A percentile compares a stretch with the other conserved stretches of the same genome.
Conservation (phyloP, 139 green algal genomes). For the Ettlia oleoabundans region DNA sequence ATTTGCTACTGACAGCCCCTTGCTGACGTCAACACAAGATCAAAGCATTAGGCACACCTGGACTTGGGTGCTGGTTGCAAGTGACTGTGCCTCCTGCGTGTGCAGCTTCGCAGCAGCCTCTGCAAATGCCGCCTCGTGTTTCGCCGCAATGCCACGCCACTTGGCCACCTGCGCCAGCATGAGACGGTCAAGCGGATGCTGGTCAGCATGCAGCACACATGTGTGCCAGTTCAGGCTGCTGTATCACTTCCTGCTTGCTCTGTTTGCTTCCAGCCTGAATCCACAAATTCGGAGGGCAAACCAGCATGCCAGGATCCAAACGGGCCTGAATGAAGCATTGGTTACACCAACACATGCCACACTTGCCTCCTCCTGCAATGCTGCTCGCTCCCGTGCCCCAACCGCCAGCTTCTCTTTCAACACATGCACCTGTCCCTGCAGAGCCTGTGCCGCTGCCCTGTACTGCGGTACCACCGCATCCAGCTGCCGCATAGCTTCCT, state of each 20-base stretch:
- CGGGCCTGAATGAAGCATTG: too few relatives aligned
- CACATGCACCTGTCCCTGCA: conserved; percentile 39
- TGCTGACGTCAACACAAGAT: too few relatives aligned
- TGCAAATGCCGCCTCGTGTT: conserved; percentile 19
- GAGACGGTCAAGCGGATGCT: neutral
- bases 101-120: conserved; percentile 32
- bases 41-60: too few relatives aligned
- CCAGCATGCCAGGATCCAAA: neutral
- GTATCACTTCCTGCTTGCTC: neutral
- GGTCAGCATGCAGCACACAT: neutral
- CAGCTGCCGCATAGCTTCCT: conserved; percentile 46
- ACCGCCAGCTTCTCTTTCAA: conserved; percentile 23
- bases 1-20: too few relatives aligned
- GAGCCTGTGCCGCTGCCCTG: conserved; percentile 17
- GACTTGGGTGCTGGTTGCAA: conserved; percentile 6
- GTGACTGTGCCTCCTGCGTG: conserved; percentile 3
- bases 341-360: too few relatives aligned
- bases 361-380: conserved; percentile 20
- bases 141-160: conserved; percentile 23
- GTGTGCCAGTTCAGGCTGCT: neutral
- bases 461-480: conserved; percentile 44
- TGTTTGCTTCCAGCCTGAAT: too few relatives aligned
- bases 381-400: neutral
- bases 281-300: too few relatives aligned
- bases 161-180: conserved; percentile 11